Base-by-base conservation (phyloP, 129 eudicot species). In the Artemisia argyi region DNA sequence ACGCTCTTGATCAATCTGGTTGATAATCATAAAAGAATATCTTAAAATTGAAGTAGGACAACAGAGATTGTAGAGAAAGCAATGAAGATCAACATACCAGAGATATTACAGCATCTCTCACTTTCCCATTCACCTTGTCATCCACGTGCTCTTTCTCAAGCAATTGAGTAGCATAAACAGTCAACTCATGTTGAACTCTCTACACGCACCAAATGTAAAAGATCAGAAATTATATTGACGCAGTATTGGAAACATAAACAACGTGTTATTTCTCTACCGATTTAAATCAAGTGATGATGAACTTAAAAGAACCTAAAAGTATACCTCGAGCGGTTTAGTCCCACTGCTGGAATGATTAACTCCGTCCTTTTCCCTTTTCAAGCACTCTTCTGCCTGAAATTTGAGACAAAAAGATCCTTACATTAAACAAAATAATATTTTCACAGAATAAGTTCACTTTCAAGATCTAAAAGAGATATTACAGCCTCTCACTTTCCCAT, bases 71-170 rank as follows among this genome's bases (percentile, higher is more conserved):
- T 64, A 54, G 11, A 26, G 26, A n/a, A 66, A 61, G 3, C 26
- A 64, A 22, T 18, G 14, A 35, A 20, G 13, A 49, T n/a, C n/a
- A n/a, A 58, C 86, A 62, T 90, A 95, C 99, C 99, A 95, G 77
- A 79, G 97, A 83, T 83, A 95, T 95, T 61, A 95, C 99, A 79
- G 96, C 99, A 84, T 95, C 99, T 81, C 87, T 88, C 28, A 85
- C 99, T 88, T 88, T 90, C n/a, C n/a, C n/a, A n/a, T n/a, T n/a
- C n/a, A n/a, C n/a, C n/a, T n/a, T n/a, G n/a, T n/a, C n/a, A n/a
- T n/a, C n/a, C n/a, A n/a, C n/a, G 22, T 20, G 22, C 22, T 20
- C 22, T 20, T 20, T 20, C 22, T 20, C 22, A 20, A 20, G 22
- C 22, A 20, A 20, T 20, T 20, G 22, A 20, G 22, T 20, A 20